Base-by-base conservation (phyloP, 2,329 filamentous ascomycete species). In the Mariannaea elegans region DNA sequence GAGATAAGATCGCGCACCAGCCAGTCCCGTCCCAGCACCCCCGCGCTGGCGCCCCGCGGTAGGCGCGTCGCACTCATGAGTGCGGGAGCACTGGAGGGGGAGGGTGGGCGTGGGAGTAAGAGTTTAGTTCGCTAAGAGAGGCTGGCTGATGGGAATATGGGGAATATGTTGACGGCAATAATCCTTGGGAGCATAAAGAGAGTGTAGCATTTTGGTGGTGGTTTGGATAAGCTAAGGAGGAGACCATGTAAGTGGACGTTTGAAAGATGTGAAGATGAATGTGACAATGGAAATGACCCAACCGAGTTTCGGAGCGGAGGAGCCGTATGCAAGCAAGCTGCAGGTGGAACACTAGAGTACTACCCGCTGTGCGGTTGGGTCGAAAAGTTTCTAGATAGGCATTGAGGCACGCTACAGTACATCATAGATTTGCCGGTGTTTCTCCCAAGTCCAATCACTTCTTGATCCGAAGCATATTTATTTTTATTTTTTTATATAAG, bases 11-110 rank as follows among this genome's bases (percentile, higher is more conserved):
- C 29, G 27, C 44, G 42, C 42, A 47, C 41, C 50, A 53, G 27
- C 55, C 48, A 52, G 48, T 53, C 34, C 19, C 32, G 49, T 58
- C 49, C 18, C 50, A 42, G 36, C 44, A 38, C 56, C 56, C 56
- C 50, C 50, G 56, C 56, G 56, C 56, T 44, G 31, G 56, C 23
- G 56, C 50, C 50, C 56, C 56, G 56, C 49, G 56, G 56, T 59
- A 44, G 56, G 38, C 49, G 56, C 44, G 42, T 44, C 38, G 38
- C 32, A 10, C 21, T n/a, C n/a, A 21, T 8, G 36, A 31, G 44
- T 23, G 48, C 32, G 32, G 36, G 41, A 36, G 31, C 27, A 7
- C 32, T 47, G 42, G 18, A 32, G 34, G 13, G 44, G 46, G 42
- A 44, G 44, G 12, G 42, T 41, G 52, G 27, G 24, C 44, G 48